phyloP scores from a whole-genome alignment of 352 stramenopile species.

The Plasmopara viticola region DNA sequence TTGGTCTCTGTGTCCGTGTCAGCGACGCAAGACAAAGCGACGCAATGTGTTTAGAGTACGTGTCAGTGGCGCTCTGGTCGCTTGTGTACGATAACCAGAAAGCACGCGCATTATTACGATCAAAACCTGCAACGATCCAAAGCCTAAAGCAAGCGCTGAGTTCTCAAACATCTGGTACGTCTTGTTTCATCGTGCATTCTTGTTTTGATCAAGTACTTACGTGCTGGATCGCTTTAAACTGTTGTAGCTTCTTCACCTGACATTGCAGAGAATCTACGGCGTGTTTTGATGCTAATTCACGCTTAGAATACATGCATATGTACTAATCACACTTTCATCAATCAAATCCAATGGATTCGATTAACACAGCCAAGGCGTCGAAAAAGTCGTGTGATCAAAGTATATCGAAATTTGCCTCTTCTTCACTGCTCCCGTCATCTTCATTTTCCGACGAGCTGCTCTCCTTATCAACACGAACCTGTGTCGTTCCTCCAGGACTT shows the following conservation, averaged over 20 bases:
- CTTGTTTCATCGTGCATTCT: not conserved
- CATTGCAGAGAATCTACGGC: conserved; percentile 22
- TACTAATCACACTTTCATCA: not conserved
- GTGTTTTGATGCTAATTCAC: conserved; percentile 24
- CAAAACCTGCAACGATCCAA: conserved; percentile 21
- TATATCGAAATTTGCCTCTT: conserved; percentile 26
- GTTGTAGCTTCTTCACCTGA: conserved; percentile 7
- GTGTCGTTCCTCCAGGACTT: conserved; percentile 56
- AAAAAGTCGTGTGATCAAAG: conserved; percentile 3
- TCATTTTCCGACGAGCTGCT: conserved; percentile 40
- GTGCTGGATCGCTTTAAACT: not conserved
- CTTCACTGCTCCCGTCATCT: conserved; percentile 25
- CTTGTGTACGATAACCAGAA: conserved; percentile 67
- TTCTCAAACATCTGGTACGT: conserved; percentile 15
- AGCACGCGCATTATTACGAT: conserved; percentile 35
- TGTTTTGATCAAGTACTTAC: not conserved
- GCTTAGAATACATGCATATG: conserved; percentile 10
- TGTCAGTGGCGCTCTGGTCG: conserved; percentile 43
- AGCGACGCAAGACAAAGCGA: conserved; percentile 2
- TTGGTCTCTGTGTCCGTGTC: conserved; percentile 20
- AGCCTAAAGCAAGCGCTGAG: conserved; percentile 28
- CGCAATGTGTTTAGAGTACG: conserved; percentile 10
- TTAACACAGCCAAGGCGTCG: not conserved
- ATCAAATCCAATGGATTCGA: not conserved
- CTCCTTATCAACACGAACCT: conserved; percentile 50